phyloP scores from a whole-genome alignment of 192 early-diverging fungal species.

The Backusella circina region DNA sequence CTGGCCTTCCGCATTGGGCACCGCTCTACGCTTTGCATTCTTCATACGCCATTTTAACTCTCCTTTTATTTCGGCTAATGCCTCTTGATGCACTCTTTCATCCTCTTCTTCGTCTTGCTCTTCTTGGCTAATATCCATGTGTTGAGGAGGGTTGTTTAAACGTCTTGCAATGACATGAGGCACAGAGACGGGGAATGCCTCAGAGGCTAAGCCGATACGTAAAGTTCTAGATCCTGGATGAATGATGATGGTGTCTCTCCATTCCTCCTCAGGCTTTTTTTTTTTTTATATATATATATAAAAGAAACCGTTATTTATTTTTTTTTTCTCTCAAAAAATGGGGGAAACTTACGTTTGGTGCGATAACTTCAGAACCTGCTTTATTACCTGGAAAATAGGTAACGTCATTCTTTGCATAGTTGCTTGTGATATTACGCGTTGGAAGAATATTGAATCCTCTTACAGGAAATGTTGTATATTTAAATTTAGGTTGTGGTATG shows the following conservation, averaged over 20 bases:
- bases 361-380: slow-evolving; percentile 15
- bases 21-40: slow-evolving; percentile 72
- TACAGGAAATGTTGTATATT: slow-evolving; percentile 49
- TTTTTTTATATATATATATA: no score
- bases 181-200: slow-evolving; percentile 71
- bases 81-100: not conserved
- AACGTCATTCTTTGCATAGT: slow-evolving; percentile 43
- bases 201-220: slow-evolving; percentile 78
- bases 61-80: slow-evolving; percentile 52
- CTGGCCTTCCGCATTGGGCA: slow-evolving; percentile 70
- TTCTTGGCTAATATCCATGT: slow-evolving; percentile 30
- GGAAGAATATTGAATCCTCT: slow-evolving; percentile 42
- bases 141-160: slow-evolving; percentile 23
- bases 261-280: slow-evolving; percentile 47
- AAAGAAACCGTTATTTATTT: not conserved
- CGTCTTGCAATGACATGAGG: slow-evolving; percentile 81
- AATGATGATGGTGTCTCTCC: slow-evolving; percentile 74
- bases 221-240: slow-evolving; percentile 83
- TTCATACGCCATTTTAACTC: slow-evolving; percentile 78
- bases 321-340: not conserved
- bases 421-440: slow-evolving; percentile 46
- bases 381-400: slow-evolving; percentile 43
- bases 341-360: slow-evolving; percentile 30
- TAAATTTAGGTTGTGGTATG: slow-evolving; percentile 37
- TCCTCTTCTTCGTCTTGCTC: slow-evolving; percentile 22